phyloP scores from a whole-genome alignment of 2,329 filamentous ascomycete species.

The Sporothrix schenckii region DNA sequence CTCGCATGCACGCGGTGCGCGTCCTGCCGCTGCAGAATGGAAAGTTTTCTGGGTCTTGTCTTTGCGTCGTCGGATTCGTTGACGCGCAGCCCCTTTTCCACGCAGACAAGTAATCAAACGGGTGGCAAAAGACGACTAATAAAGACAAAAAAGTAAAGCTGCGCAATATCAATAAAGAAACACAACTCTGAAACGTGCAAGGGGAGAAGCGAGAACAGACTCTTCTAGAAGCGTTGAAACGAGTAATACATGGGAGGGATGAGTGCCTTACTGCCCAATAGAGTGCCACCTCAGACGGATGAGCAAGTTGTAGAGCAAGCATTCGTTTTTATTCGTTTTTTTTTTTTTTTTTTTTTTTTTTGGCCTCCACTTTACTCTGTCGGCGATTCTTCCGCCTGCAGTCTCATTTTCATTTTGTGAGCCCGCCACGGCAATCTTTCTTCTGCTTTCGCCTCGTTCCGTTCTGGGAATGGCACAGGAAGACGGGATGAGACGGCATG shows the following conservation, averaged over 20 bases:
- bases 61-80: neutral
- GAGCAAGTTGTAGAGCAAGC: neutral
- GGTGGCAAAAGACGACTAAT: neutral
- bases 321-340: neutral
- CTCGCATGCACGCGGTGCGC: conserved; percentile 8
- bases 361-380: neutral
- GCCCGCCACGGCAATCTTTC: neutral
- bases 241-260: neutral
- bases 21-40: neutral
- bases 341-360: neutral
- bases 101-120: conserved; percentile 19
- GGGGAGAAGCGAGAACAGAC: neutral
- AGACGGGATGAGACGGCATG: neutral
- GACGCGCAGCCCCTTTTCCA: conserved; percentile 18
- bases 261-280: neutral
- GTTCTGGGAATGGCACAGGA: neutral
- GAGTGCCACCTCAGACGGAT: neutral
- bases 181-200: neutral
- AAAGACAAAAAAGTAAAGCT: neutral
- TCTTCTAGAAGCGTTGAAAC: conserved; percentile 4
- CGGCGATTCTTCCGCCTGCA: neutral
- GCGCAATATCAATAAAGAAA: neutral
- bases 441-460: neutral
- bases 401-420: neutral
- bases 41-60: neutral